Evolutionary conservation across 2,329 filamentous ascomycete species (phyloP).

Genomic region (Massarina eburnea): DNA sequence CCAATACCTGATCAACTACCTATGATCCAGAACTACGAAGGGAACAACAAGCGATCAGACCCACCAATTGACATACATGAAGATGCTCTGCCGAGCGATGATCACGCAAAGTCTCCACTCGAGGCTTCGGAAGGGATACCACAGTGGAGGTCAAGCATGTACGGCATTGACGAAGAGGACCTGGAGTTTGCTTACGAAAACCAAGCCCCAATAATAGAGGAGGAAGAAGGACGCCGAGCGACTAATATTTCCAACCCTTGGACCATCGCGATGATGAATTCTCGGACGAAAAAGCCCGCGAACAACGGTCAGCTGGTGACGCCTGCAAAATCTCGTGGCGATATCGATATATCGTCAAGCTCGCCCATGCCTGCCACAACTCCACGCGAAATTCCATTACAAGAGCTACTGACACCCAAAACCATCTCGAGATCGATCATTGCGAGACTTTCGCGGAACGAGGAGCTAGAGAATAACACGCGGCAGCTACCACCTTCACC

Average conservation of each 20-base stretch:
- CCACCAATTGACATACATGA: constrained; percentile 2
- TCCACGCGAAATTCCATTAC: background rate
- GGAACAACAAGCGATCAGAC: background rate
- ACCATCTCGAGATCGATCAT: constrained; percentile 11
- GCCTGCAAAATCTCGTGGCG: constrained; percentile 22
- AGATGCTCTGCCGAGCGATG: background rate
- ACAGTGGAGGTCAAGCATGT: constrained; percentile 43
- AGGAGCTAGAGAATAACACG: constrained; percentile 14
- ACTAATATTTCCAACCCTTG: constrained; percentile 50
- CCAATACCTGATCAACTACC: constrained; percentile 5
- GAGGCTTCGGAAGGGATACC: constrained; percentile 3
- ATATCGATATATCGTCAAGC: constrained; percentile 3
- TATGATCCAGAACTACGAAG: background rate
- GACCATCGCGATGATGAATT: constrained; percentile 53
- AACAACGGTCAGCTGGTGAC: constrained; percentile 27
- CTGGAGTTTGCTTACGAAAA: constrained; percentile 23
- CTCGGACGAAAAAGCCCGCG: constrained; percentile 19
- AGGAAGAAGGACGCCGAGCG: constrained; percentile 35
- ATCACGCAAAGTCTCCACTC: background rate
- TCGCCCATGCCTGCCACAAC: constrained; percentile 10
- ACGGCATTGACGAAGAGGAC: constrained; percentile 42
- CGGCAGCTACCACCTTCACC: constrained; percentile 1
- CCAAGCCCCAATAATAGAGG: constrained; percentile 16
- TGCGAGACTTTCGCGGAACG: background rate
- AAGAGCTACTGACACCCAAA: constrained; percentile 20